Percentiles rank a stretch among this genome's conserved stretches.
Conservation (phyloP, 208 protist species). For the Willaertia magna region DNA sequence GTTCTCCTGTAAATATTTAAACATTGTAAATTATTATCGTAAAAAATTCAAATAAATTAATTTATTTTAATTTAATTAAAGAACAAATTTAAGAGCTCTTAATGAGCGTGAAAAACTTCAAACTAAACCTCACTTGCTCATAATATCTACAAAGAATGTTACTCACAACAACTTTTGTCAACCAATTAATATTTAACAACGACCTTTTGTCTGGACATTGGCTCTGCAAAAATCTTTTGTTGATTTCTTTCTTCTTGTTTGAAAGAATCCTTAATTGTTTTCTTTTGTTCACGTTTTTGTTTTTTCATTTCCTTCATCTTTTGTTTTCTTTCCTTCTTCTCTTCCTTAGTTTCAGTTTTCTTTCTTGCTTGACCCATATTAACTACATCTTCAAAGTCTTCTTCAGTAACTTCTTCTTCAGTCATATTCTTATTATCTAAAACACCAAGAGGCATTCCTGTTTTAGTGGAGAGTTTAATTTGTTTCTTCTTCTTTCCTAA, state of each 20-base stretch:
- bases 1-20: too few relatives aligned
- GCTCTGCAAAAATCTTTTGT: constrained; percentile 13
- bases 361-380: constrained; percentile 11
- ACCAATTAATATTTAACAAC: constrained; percentile 7
- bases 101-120: too few relatives aligned
- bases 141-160: too few relatives aligned
- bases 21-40: too few relatives aligned
- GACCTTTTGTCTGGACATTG: not conserved
- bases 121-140: too few relatives aligned
- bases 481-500: constrained; percentile 9
- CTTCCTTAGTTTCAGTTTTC: constrained; percentile 59
- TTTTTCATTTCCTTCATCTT: constrained; percentile 55
- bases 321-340: constrained; percentile 57
- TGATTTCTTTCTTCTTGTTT: constrained; percentile 53
- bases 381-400: not conserved
- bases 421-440: not conserved
- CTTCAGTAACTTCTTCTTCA: constrained; percentile 26
- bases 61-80: too few relatives aligned
- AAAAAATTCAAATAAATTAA: too few relatives aligned
- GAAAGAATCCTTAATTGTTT: constrained; percentile 52
- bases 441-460: not conserved
- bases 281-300: constrained; percentile 56
- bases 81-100: too few relatives aligned
- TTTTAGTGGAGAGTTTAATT: constrained; percentile 19
- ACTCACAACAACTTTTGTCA: too few relatives aligned